These are phyloP conservation scores for Tetrahymena elliotti DNA, from an alignment of 73 alveolate genomes.

Conservation along the genomic window DNA sequence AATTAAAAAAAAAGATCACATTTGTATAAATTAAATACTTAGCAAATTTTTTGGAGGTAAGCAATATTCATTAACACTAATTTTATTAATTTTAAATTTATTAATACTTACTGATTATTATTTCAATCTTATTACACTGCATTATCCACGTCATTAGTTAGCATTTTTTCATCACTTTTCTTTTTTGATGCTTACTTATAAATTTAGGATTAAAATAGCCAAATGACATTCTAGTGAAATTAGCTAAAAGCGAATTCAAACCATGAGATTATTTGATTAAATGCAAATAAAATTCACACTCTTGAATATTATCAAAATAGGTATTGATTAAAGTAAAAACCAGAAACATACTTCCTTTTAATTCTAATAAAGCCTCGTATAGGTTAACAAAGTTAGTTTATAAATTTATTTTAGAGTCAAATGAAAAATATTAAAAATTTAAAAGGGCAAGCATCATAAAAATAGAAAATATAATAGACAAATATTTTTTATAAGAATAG, in stretches of 20 bases:
- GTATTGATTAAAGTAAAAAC: background rate
- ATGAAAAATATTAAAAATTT: too few relatives aligned
- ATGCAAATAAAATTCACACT: background rate
- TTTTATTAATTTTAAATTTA: too few relatives aligned
- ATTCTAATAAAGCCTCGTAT: too few relatives aligned
- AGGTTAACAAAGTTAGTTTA: too few relatives aligned
- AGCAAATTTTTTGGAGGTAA: background rate
- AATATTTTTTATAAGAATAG: too few relatives aligned
- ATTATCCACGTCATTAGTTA: background rate
- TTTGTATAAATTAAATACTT: background rate
- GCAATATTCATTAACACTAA: too few relatives aligned
- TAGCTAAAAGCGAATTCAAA: background rate
- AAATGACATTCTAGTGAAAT: background rate
- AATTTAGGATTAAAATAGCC: background rate
- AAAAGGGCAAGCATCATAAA: background rate
- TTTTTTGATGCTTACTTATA: background rate
- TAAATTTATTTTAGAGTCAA: too few relatives aligned
- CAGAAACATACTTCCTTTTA: too few relatives aligned
- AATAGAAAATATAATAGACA: background rate
- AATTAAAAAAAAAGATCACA: too few relatives aligned
- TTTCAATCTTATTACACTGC: background rate
- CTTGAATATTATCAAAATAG: background rate
- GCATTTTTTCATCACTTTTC: background rate
- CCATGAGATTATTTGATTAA: background rate
- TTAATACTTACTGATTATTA: background rate